Evolutionary conservation across 2,329 filamentous ascomycete genomes (phyloP).

Genomic region (Exserohilum turcica): DNA sequence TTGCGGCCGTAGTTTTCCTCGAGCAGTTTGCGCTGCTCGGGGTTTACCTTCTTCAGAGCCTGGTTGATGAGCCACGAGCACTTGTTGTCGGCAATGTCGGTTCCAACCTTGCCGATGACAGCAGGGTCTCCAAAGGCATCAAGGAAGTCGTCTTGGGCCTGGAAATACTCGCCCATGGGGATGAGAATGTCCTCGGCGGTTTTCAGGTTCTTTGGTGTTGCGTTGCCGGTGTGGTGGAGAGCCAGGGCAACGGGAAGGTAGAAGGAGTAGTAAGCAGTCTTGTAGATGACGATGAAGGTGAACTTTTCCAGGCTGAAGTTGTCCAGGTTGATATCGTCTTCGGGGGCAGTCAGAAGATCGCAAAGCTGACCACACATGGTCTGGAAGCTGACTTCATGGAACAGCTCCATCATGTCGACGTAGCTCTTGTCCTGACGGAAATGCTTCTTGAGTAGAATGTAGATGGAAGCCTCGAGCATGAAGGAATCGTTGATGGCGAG

Average conservation of each 20-base stretch:
- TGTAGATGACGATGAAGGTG: conserved; percentile 98
- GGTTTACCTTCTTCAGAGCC: conserved; percentile 77
- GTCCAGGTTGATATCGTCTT: conserved; percentile 88
- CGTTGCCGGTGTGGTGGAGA: conserved; percentile 81
- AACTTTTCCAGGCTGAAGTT: conserved; percentile 97
- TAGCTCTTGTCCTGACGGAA: conserved; percentile 88
- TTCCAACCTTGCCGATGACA: conserved; percentile 97
- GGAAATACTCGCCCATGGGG: conserved; percentile 98
- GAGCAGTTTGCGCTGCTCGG: conserved; percentile 84
- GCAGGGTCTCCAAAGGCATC: conserved; percentile 95
- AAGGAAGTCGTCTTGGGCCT: conserved; percentile 97
- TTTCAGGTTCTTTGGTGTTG: conserved; percentile 86
- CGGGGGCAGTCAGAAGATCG: conserved; percentile 92
- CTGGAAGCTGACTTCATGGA: conserved; percentile 92
- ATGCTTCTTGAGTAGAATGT: conserved; percentile 88
- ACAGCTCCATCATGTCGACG: conserved; percentile 89
- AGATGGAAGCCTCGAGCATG: conserved; percentile 91
- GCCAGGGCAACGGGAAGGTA: conserved; percentile 95
- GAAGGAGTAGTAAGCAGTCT: conserved; percentile 99
- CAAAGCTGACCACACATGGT: conserved; percentile 95
- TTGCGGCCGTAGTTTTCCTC: conserved; percentile 95
- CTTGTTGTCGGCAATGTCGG: conserved; percentile 99
- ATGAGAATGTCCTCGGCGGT: conserved; percentile 91
- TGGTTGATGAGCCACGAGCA: conserved; percentile 99
- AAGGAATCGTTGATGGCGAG: conserved; percentile 98